Evolutionary conservation across 257 asterid species (phyloP).

Genomic region (Fraxinus anomala): DNA sequence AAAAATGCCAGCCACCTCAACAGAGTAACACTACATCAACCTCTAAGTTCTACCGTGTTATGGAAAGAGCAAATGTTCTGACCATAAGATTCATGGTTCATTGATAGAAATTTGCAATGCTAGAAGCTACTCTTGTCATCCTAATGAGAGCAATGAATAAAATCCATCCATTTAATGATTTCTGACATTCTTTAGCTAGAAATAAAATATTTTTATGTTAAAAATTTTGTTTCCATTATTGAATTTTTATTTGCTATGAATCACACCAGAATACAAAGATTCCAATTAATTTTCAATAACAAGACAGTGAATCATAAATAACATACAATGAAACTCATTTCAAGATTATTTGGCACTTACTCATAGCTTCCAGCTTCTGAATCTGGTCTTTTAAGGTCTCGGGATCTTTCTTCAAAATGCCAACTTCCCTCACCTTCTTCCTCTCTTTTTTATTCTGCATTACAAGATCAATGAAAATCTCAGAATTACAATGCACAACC

Average conservation of each 20-base stretch:
- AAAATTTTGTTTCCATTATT: not conserved
- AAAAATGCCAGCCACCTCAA: not conserved
- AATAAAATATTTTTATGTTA: not conserved
- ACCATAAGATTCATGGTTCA: not conserved
- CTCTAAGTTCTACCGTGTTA: not conserved
- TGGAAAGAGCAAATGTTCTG: not conserved
- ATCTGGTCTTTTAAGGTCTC: conserved; percentile 79
- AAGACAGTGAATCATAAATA: not conserved
- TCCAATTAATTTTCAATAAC: not conserved
- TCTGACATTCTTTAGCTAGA: not conserved
- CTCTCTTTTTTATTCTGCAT: conserved; percentile 86
- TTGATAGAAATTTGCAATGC: not conserved
- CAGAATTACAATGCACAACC: not conserved
- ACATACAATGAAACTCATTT: not conserved
- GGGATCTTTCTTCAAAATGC: conserved; percentile 91
- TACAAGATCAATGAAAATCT: conserved; percentile 11
- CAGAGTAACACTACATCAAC: not conserved
- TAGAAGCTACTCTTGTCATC: not conserved
- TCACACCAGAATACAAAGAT: not conserved
- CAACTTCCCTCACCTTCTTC: conserved; percentile 96
- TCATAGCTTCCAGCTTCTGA: conserved; percentile 80
- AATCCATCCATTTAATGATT: not conserved
- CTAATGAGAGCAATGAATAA: not conserved
- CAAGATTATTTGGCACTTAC: conserved; percentile 42
- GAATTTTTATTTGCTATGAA: not conserved